A percentile compares a stretch with the other conserved stretches of the same genome.
Evolutionary conservation across 108 stramenopile species (phyloP).

Genomic region (Nitzschia sp.): DNA sequence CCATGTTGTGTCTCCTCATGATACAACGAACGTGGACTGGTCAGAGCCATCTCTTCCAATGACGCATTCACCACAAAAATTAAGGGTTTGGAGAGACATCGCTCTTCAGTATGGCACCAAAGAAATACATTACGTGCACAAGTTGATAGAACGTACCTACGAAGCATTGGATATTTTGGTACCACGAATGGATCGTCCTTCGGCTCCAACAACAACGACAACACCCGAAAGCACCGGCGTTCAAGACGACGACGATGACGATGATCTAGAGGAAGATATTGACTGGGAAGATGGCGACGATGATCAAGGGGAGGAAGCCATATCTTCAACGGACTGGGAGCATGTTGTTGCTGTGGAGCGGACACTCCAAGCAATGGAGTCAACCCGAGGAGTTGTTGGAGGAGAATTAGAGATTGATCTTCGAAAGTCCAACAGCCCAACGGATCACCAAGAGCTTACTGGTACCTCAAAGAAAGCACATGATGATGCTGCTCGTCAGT

Average conservation of each 20-base stretch:
- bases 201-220: neutral
- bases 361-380: slow-evolving; percentile 44
- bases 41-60: too few species aligned
- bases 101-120: slow-evolving; percentile 33
- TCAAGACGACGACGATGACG: slow-evolving; percentile 4
- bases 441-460: neutral
- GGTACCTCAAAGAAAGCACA: slow-evolving; percentile 1
- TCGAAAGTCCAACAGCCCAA: slow-evolving; percentile 2
- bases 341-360: slow-evolving; percentile 45
- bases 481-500: slow-evolving; percentile 1
- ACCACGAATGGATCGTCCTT: slow-evolving; percentile 32
- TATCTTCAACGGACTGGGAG: neutral
- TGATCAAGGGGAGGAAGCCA: neutral
- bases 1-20: neutral
- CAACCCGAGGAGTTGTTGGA: slow-evolving; percentile 19
- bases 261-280: slow-evolving; percentile 38
- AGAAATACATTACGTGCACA: slow-evolving; percentile 28
- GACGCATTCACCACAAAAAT: slow-evolving; percentile 9
- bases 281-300: slow-evolving; percentile 55
- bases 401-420: slow-evolving; percentile 42
- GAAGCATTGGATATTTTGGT: slow-evolving; percentile 43
- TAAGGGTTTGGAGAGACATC: slow-evolving; percentile 35
- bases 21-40: neutral
- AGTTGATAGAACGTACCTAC: slow-evolving; percentile 26
- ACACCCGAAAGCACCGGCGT: neutral